Percentiles rank a stretch among this genome's conserved stretches.
phyloP scores from a whole-genome alignment of 768 basidiomycete genomes.

The Lentinus tigrinus region DNA sequence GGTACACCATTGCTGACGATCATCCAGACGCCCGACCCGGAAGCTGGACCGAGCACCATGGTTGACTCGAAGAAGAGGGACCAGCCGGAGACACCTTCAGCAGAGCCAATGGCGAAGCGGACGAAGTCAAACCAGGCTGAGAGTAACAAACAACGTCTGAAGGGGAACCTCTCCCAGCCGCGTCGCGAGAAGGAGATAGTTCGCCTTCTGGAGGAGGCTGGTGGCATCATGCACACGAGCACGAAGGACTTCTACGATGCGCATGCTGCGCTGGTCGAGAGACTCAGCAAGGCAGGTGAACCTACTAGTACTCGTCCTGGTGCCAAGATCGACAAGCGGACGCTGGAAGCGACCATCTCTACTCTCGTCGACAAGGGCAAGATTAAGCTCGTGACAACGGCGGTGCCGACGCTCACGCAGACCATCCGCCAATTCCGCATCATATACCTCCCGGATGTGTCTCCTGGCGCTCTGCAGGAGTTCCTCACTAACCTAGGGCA shows the following conservation, averaged over 20 bases:
- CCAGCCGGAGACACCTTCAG: slow-evolving; percentile 1
- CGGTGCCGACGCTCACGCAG: slow-evolving; percentile 58
- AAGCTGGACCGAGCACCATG: neutral
- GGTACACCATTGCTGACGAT: neutral
- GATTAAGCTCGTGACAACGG: slow-evolving; percentile 69
- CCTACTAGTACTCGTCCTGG: slow-evolving; percentile 69
- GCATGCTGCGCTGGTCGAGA: slow-evolving; percentile 61
- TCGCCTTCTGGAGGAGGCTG: slow-evolving; percentile 60
- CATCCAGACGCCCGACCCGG: slow-evolving; percentile 8
- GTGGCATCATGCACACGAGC: slow-evolving; percentile 66
- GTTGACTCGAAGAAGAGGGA: slow-evolving; percentile 10
- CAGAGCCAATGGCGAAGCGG: slow-evolving; percentile 13
- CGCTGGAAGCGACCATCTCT: slow-evolving; percentile 57
- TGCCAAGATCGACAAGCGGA: slow-evolving; percentile 72
- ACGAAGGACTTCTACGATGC: slow-evolving; percentile 69
- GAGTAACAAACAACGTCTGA: slow-evolving; percentile 26
- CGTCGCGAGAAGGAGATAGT: slow-evolving; percentile 80
- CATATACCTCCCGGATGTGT: slow-evolving; percentile 60
- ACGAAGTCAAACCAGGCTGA: slow-evolving; percentile 10
- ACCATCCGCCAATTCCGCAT: slow-evolving; percentile 58
- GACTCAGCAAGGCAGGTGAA: slow-evolving; percentile 58
- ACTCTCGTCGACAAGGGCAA: slow-evolving; percentile 63
- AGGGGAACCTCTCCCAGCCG: slow-evolving; percentile 72
- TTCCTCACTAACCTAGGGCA: slow-evolving; percentile 60
- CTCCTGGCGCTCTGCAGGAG: slow-evolving; percentile 49